phyloP scores from a whole-genome alignment of 176 grass and related monocot genomes.

The Ensete ventricosum region DNA sequence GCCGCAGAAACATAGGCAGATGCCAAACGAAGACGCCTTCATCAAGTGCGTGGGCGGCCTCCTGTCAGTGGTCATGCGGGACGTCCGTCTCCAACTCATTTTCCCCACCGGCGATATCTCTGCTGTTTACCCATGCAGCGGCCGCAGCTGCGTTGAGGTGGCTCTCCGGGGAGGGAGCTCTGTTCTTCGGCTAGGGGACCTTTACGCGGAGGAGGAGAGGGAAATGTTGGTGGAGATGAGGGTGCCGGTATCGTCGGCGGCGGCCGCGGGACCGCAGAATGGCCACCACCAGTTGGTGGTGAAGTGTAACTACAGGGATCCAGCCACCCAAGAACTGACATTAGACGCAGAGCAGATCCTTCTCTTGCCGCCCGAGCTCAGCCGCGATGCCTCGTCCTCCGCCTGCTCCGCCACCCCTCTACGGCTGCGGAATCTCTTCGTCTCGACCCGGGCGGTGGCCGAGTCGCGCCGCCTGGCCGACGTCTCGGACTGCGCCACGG shows the following conservation, averaged over 20 bases:
- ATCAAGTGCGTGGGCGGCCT: constrained; percentile 63
- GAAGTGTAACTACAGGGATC: constrained; percentile 57
- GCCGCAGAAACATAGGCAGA: constrained; percentile 6
- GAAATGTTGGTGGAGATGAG: constrained; percentile 86
- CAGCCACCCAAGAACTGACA: constrained; percentile 39
- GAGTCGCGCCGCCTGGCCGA: constrained; percentile 72
- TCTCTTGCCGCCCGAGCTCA: constrained; percentile 29
- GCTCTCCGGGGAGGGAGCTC: background rate
- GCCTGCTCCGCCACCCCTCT: constrained; percentile 19
- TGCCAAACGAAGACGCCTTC: constrained; percentile 48
- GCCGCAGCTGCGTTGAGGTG: constrained; percentile 12
- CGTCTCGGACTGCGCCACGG: constrained; percentile 56
- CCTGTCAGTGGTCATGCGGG: constrained; percentile 83
- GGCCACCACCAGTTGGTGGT: constrained; percentile 35
- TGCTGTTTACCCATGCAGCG: constrained; percentile 56
- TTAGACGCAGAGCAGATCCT: constrained; percentile 39
- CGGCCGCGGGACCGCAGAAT: constrained; percentile 1
- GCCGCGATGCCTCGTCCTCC: background rate
- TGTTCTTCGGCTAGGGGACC: constrained; percentile 50
- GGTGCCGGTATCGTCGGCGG: constrained; percentile 17
- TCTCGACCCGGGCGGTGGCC: constrained; percentile 56
- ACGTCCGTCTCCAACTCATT: constrained; percentile 53
- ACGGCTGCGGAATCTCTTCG: constrained; percentile 71
- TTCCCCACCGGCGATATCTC: constrained; percentile 73
- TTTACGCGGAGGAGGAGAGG: constrained; percentile 82